Conservation (phyloP, 2,329 filamentous ascomycete species). For the Claviceps monticola region DNA sequence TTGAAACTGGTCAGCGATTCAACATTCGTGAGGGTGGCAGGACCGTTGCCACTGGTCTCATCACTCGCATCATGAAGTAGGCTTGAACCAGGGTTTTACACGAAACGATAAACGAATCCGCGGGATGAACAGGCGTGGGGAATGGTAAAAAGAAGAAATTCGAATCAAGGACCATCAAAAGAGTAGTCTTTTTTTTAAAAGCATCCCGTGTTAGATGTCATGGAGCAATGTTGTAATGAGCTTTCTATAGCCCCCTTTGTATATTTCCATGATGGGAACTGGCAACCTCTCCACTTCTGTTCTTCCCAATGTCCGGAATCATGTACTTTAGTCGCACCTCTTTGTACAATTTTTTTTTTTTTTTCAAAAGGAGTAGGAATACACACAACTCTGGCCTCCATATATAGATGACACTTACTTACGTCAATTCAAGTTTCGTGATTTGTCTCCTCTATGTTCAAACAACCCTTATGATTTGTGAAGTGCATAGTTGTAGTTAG, state of each 20-base stretch:
- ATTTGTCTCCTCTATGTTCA: too few relatives aligned
- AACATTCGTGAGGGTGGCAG: constrained; percentile 96
- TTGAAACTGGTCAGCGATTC: constrained; percentile 89
- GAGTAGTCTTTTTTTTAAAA: too few relatives aligned
- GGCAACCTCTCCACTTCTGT: constrained; percentile 28
- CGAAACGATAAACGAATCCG: background rate
- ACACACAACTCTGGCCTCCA: constrained; percentile 5
- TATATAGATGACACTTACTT: too few relatives aligned
- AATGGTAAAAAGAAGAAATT: too few relatives aligned
- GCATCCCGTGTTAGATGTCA: constrained; percentile 5
- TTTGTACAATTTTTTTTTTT: too few relatives aligned
- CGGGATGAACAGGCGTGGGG: too few relatives aligned
- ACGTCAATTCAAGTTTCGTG: too few relatives aligned
- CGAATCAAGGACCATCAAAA: too few relatives aligned
- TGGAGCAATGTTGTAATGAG: constrained; percentile 14
- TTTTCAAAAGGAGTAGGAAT: constrained; percentile 17
- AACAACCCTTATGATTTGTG: too few relatives aligned
- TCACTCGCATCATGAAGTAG: constrained; percentile 58
- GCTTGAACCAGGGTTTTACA: background rate
- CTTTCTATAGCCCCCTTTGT: constrained; percentile 18
- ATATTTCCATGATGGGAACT: constrained; percentile 21
- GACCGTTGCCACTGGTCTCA: constrained; percentile 71
- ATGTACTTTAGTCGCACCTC: constrained; percentile 22
- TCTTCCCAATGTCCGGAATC: constrained; percentile 24
- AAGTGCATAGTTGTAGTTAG: too few relatives aligned